These are phyloP conservation scores for Zizania palustris DNA, from an alignment of 202 grass and related monocot species.

Conservation along the genomic window DNA sequence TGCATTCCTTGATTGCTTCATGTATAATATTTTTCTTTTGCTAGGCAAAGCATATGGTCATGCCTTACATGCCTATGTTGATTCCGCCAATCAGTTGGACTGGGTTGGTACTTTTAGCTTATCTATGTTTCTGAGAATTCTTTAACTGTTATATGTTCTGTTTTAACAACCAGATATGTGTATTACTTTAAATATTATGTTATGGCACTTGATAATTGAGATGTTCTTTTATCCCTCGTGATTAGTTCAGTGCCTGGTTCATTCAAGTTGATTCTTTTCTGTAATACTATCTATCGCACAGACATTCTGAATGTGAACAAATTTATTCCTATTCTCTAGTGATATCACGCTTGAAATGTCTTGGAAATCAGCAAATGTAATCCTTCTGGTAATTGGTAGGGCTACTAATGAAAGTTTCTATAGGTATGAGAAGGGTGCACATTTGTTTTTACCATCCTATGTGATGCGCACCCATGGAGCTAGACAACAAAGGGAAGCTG, in stretches of 20 bases:
- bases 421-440: slow-evolving; percentile 90
- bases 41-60: slow-evolving; percentile 96
- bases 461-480: slow-evolving; percentile 92
- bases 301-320: background rate
- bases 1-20: slow-evolving; percentile 34
- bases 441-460: slow-evolving; percentile 91
- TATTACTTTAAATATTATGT: background rate
- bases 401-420: slow-evolving; percentile 28
- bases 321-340: slow-evolving; percentile 17
- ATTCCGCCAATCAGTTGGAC: slow-evolving; percentile 82
- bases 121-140: slow-evolving; percentile 25
- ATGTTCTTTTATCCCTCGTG: background rate
- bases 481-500: slow-evolving; percentile 81
- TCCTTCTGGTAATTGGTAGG: slow-evolving; percentile 17
- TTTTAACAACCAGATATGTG: slow-evolving; percentile 4
- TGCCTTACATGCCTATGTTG: slow-evolving; percentile 99
- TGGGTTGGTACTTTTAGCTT: slow-evolving; percentile 58
- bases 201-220: background rate
- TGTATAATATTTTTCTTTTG: slow-evolving; percentile 35
- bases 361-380: slow-evolving; percentile 6
- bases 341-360: slow-evolving; percentile 7
- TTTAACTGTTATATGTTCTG: background rate
- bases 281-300: slow-evolving; percentile 24
- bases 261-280: slow-evolving; percentile 22
- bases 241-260: slow-evolving; percentile 24